Evolutionary conservation across 768 basidiomycete species (phyloP).

Genomic region (Nidula microcarpa): DNA sequence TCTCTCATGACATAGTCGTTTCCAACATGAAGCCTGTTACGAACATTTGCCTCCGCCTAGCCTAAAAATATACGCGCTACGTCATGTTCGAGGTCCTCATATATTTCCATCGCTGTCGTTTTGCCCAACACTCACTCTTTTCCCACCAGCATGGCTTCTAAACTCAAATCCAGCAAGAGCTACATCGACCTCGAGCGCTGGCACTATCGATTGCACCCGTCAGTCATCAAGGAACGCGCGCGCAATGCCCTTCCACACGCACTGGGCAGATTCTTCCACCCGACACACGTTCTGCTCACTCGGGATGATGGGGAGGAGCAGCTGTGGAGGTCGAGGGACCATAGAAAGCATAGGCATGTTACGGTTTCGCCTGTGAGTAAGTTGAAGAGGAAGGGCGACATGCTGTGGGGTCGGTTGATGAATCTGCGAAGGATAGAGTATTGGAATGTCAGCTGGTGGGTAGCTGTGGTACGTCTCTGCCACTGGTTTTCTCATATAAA

Average conservation of each 20-base stretch:
- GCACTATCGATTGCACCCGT: conserved; percentile 25
- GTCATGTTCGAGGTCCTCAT: too few species aligned
- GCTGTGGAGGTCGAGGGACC: conserved; percentile 37
- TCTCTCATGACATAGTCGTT: too few species aligned
- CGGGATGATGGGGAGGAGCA: conserved; percentile 3
- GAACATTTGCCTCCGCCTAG: too few species aligned
- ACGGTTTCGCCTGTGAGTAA: conserved; percentile 16
- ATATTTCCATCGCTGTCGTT: too few species aligned
- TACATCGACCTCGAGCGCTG: conserved; percentile 10
- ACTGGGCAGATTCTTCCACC: conserved; percentile 26
- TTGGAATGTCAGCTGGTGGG: conserved; percentile 45
- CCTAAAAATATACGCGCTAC: too few species aligned
- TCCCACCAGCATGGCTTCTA: not conserved
- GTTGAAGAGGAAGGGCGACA: conserved; percentile 9
- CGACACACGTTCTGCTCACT: conserved; percentile 28
- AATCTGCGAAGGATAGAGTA: conserved; percentile 33
- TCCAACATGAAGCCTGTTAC: too few species aligned
- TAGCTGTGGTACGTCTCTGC: conserved; percentile 26
- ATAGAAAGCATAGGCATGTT: conserved; percentile 31
- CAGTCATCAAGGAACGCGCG: conserved; percentile 17
- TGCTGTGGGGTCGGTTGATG: conserved; percentile 12
- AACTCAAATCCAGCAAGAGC: not conserved
- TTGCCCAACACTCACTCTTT: too few species aligned
- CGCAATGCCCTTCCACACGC: conserved; percentile 19
- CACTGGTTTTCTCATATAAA: not conserved